These are phyloP conservation scores for Tetrahymena malaccensis DNA, from an alignment of 73 alveolate genomes.

Conservation along the genomic window DNA sequence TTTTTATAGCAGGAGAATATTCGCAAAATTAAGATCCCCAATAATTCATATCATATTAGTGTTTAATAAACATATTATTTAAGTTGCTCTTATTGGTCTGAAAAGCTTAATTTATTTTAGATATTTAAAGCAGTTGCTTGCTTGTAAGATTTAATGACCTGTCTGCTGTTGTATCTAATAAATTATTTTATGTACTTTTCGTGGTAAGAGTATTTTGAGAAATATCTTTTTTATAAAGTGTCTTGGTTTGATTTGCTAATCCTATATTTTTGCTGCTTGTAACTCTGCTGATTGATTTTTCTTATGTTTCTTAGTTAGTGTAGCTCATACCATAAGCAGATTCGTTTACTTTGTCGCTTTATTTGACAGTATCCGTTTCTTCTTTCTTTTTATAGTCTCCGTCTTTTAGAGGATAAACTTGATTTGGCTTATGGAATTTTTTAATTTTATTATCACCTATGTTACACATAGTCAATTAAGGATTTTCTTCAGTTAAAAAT, in stretches of 20 bases:
- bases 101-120: not conserved
- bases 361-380: not conserved
- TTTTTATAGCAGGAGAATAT: not conserved
- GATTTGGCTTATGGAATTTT: not conserved
- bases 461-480: not conserved
- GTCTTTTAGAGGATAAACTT: not conserved
- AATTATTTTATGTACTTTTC: not conserved
- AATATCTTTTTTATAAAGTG: not conserved
- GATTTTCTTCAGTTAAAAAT: not conserved
- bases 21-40: not conserved
- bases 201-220: not conserved
- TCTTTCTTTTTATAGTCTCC: not conserved
- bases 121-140: not conserved
- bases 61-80: not conserved
- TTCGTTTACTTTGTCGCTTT: not conserved
- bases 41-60: not conserved
- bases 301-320: not conserved
- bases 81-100: not conserved
- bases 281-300: not conserved
- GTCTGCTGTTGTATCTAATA: not conserved
- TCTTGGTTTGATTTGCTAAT: not conserved
- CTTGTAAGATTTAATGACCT: not conserved
- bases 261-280: not conserved
- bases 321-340: not conserved
- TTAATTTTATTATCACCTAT: not conserved